A percentile compares a stretch with the other conserved stretches of the same genome.
These are phyloP conservation scores for Cercospora brassicicola DNA, from an alignment of 2,329 filamentous ascomycete species.

Conservation along the genomic window DNA sequence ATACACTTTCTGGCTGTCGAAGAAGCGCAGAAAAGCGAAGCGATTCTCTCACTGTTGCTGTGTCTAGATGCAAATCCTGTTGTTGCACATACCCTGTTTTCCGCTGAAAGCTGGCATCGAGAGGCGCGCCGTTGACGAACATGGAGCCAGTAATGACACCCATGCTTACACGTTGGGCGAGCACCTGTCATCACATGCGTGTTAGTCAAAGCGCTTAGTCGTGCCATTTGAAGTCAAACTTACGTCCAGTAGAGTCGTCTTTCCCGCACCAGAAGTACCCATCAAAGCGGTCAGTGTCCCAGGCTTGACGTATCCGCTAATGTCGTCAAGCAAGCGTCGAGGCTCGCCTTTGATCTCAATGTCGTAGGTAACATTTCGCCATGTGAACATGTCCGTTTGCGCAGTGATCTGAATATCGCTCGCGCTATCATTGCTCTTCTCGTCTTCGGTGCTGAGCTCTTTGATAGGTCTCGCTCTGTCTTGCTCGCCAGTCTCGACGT, in stretches of 20 bases:
- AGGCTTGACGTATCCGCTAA: slow-evolving; percentile 57
- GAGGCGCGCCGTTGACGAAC: slow-evolving; percentile 61
- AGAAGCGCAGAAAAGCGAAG: slow-evolving; percentile 58
- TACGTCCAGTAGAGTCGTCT: slow-evolving; percentile 59
- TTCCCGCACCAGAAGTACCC: slow-evolving; percentile 51
- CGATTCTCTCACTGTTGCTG: slow-evolving; percentile 57
- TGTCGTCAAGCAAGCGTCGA: slow-evolving; percentile 55
- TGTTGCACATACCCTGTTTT: slow-evolving; percentile 69
- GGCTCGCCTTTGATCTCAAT: slow-evolving; percentile 53
- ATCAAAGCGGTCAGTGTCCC: slow-evolving; percentile 35
- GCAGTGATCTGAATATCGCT: not conserved
- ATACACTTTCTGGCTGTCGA: slow-evolving; percentile 56
- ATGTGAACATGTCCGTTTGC: not conserved
- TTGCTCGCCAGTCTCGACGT: slow-evolving; percentile 36
- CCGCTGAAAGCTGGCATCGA: slow-evolving; percentile 61
- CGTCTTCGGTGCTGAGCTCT: slow-evolving; percentile 26
- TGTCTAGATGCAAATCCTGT: slow-evolving; percentile 61
- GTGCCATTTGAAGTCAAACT: slow-evolving; percentile 1
- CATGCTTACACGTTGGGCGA: slow-evolving; percentile 59
- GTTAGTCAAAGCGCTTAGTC: not conserved
- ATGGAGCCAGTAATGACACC: slow-evolving; percentile 67
- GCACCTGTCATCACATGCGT: slow-evolving; percentile 35
- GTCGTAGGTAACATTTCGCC: slow-evolving; percentile 46
- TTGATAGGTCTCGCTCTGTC: slow-evolving; percentile 38
- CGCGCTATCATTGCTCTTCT: slow-evolving; percentile 36